Evolutionary conservation across 2,329 filamentous ascomycete genomes (phyloP), one percentile per base, ranked within the genome.

Genomic region (Colletotrichum magnum): DNA sequence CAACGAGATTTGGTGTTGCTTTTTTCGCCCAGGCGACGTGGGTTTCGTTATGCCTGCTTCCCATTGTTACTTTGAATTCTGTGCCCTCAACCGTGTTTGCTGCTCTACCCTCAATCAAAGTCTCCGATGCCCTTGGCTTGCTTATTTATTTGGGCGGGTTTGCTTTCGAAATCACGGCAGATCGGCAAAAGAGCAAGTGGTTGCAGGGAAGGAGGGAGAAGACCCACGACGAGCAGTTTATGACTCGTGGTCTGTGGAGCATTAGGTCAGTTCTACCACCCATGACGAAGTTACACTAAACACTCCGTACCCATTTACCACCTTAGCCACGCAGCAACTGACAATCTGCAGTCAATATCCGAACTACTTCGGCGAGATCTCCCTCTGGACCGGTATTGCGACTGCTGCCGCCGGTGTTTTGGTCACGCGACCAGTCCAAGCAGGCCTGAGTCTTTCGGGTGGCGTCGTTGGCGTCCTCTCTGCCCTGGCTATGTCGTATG

Each of bases 281-380:
- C 47, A 41, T 9, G 15, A 21, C 6, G 43, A 21, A 4, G 21
- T 5, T 5, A 52, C 32, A 36, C 32, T 10, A 10, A 10, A 36
- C 32, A 36, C 10, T 36, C 32, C 32, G 10, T 3, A 36, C 7
- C 32, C 32, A 36, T 36, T 10, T 10, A 36, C 32, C 32, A 12
- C 10, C 32, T 10, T 9, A 10, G 2, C 32, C 10, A 10, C 21
- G 13, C 10, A 26, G 63, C 18, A 13, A 18, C 52, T 66, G 24
- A 65, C n/a, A 2, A 13, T 53, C n/a, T 3, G 32, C 21, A 82
- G 84, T 56, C 80, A 89, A 69, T 89, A 92, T 78, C 91, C 91
- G 0, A 92, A 93, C 75, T 93, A 93, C 80, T 92, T 93, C 76
- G 91, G 91, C n/a, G 91, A 93, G 77, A 85, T 84, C 32, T 90